Evolutionary conservation across 1,284 basidiomycete species (phyloP).

Genomic region (Sporisorium iseilematis-ciliati): DNA sequence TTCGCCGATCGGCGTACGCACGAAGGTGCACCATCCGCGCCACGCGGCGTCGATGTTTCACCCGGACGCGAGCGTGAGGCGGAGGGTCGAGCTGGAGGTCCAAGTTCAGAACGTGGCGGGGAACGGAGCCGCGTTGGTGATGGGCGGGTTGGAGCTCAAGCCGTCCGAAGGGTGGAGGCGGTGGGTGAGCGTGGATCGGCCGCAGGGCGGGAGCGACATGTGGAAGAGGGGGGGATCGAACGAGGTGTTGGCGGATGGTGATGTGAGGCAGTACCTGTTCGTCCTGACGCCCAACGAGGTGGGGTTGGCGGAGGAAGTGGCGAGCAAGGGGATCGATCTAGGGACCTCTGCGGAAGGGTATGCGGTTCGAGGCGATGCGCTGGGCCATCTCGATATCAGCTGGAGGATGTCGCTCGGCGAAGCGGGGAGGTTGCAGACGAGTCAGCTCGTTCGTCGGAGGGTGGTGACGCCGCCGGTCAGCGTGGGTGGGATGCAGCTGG

Average conservation of each 20-base stretch:
- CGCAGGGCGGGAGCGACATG: slow-evolving; percentile 22
- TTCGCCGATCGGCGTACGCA: slow-evolving; percentile 62
- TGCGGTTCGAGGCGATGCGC: slow-evolving; percentile 26
- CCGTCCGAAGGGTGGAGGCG: slow-evolving; percentile 35
- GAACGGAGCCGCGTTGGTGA: slow-evolving; percentile 37
- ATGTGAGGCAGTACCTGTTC: slow-evolving; percentile 66
- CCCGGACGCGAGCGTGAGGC: slow-evolving; percentile 33
- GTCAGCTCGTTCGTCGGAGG: slow-evolving; percentile 28
- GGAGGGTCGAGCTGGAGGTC: slow-evolving; percentile 64
- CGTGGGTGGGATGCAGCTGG: not conserved
- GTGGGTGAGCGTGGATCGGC: slow-evolving; percentile 43
- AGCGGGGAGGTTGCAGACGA: slow-evolving; percentile 53
- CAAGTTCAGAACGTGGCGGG: slow-evolving; percentile 63
- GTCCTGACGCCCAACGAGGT: slow-evolving; percentile 15
- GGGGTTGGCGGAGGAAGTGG: slow-evolving; percentile 3
- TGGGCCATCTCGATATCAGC: slow-evolving; percentile 62
- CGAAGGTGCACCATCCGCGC: slow-evolving; percentile 64
- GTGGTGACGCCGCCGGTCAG: slow-evolving; percentile 9
- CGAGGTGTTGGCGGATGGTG: slow-evolving; percentile 53
- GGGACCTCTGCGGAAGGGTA: slow-evolving; percentile 16
- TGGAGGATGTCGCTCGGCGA: slow-evolving; percentile 65
- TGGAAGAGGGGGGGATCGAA: slow-evolving; percentile 21
- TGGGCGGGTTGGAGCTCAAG: slow-evolving; percentile 53
- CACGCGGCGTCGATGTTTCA: slow-evolving; percentile 33
- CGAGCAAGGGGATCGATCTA: slow-evolving; percentile 11